These are phyloP conservation scores for Zygotorulaspora sp. DNA, from an alignment of 805 yeast genomes.

Conservation along the genomic window DNA sequence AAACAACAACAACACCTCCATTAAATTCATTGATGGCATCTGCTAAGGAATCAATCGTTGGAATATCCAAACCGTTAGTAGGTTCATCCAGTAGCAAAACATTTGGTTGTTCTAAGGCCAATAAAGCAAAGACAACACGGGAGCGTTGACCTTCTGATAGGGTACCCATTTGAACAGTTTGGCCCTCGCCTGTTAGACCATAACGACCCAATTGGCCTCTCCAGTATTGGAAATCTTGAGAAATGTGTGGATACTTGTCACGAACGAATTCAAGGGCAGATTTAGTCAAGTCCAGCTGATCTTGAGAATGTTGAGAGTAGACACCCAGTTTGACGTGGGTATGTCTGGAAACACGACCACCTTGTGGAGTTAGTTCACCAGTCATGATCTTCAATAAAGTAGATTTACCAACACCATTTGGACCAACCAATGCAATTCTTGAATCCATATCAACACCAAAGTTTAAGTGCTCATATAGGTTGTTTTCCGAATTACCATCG, in stretches of 20 bases:
- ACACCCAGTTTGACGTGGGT: slow-evolving; percentile 97
- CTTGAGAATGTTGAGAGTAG: slow-evolving; percentile 98
- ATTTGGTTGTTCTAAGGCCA: slow-evolving; percentile 94
- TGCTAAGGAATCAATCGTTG: slow-evolving; percentile 96
- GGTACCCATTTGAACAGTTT: slow-evolving; percentile 98
- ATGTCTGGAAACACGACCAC: slow-evolving; percentile 95
- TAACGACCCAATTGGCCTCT: slow-evolving; percentile 96
- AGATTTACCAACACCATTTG: slow-evolving; percentile 98
- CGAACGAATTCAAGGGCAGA: slow-evolving; percentile 95
- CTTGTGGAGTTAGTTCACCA: slow-evolving; percentile 83
- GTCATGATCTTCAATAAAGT: slow-evolving; percentile 95
- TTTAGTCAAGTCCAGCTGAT: slow-evolving; percentile 93
- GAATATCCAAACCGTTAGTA: slow-evolving; percentile 98
- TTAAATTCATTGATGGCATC: slow-evolving; percentile 90
- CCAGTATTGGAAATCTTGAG: slow-evolving; percentile 99
- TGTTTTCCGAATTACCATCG: slow-evolving; percentile 76
- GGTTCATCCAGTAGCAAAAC: slow-evolving; percentile 96
- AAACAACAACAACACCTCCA: slow-evolving; percentile 98
- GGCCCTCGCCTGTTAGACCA: slow-evolving; percentile 98
- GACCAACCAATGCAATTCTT: slow-evolving; percentile 95
- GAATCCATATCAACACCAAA: slow-evolving; percentile 99
- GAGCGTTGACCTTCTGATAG: slow-evolving; percentile 99
- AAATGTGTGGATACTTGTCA: slow-evolving; percentile 80
- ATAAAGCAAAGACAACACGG: slow-evolving; percentile 93
- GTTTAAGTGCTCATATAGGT: slow-evolving; percentile 83